Conservation (phyloP, 2,329 filamentous ascomycete genomes). For the Microascus cirrosus region DNA sequence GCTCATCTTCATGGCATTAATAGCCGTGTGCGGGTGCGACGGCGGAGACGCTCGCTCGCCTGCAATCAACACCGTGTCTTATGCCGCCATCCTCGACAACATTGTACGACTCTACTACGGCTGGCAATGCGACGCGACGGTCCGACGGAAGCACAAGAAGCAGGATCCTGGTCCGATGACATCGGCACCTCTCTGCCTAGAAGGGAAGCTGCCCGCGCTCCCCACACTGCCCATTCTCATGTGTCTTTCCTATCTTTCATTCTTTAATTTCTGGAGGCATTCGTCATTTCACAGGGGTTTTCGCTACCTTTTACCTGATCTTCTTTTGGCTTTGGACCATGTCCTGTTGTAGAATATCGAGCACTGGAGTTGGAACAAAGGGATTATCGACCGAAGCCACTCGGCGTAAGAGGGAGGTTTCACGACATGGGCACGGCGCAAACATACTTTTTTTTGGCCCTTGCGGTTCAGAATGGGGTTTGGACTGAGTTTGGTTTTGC, state of each 20-base stretch:
- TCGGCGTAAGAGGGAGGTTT: conserved; percentile 9
- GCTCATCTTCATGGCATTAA: conserved; percentile 1
- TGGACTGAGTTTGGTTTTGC: not conserved
- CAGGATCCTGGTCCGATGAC: not conserved
- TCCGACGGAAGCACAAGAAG: not conserved
- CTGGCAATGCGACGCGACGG: not conserved
- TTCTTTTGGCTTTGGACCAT: not conserved
- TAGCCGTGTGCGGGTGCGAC: not conserved
- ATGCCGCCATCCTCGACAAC: not conserved
- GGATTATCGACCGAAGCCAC: conserved; percentile 11
- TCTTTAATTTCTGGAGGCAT: not conserved
- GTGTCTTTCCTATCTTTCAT: not conserved
- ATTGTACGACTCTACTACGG: not conserved
- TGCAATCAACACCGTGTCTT: not conserved
- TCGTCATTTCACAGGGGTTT: not conserved
- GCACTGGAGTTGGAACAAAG: conserved; percentile 12
- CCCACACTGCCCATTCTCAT: not conserved
- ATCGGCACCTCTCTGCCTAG: not conserved
- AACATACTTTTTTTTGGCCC: not conserved
- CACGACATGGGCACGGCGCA: conserved; percentile 7
- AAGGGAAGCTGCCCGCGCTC: not conserved
- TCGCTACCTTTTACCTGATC: not conserved
- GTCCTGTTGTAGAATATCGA: conserved; percentile 3
- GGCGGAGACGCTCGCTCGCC: not conserved
- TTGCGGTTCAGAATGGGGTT: not conserved